phyloP scores from a whole-genome alignment of 164 flowering plant species.

The Umbellularia californica region DNA sequence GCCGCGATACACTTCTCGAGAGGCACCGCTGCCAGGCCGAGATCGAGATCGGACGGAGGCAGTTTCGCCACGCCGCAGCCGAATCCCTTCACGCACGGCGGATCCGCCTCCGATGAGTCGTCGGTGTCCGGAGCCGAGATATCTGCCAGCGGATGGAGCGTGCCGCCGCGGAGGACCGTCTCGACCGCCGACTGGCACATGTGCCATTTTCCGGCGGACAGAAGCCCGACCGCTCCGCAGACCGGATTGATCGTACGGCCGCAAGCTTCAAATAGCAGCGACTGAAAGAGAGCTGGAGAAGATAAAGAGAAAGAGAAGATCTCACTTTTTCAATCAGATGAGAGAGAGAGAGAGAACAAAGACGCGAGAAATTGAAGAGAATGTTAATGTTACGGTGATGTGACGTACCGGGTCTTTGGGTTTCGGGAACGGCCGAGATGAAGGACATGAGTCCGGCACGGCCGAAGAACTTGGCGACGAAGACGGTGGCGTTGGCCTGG shows the following conservation, averaged over 20 bases:
- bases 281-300: slow-evolving; percentile 62
- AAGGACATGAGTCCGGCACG: slow-evolving; percentile 79
- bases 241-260: slow-evolving; percentile 89
- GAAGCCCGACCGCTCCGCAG: slow-evolving; percentile 79
- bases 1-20: too few species aligned
- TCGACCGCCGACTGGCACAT: slow-evolving; percentile 77
- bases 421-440: slow-evolving; percentile 61
- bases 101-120: slow-evolving; percentile 30
- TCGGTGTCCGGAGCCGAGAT: slow-evolving; percentile 24
- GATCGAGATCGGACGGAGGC: slow-evolving; percentile 48
- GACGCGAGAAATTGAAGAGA: not conserved
- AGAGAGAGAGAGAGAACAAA: not conserved
- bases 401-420: slow-evolving; percentile 53
- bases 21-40: slow-evolving; percentile 34
- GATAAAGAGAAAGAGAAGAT: not conserved
- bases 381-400: not conserved
- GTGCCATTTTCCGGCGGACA: slow-evolving; percentile 78
- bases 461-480: slow-evolving; percentile 82
- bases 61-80: slow-evolving; percentile 17
- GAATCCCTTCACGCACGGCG: slow-evolving; percentile 8
- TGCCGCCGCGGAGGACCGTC: slow-evolving; percentile 63
- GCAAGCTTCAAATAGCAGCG: slow-evolving; percentile 65
- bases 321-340: not conserved
- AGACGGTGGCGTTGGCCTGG: slow-evolving; percentile 78
- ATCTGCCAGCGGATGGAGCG: slow-evolving; percentile 44